Evolutionary conservation across 2,329 filamentous ascomycete species (phyloP), one percentile per base, ranked within the genome.

Genomic region (Boeremia exigua): DNA sequence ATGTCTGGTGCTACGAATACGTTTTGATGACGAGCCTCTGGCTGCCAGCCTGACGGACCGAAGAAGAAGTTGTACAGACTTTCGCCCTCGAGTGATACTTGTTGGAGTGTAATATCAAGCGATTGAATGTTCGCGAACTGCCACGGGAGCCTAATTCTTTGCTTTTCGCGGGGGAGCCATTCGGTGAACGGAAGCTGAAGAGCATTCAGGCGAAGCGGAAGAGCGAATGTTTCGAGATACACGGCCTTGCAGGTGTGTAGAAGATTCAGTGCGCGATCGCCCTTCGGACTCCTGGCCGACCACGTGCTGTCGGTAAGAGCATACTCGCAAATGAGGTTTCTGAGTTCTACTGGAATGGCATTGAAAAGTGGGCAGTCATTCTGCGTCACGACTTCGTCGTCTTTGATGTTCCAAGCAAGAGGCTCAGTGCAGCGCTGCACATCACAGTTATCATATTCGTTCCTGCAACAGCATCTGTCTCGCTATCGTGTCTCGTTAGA

Each of bases 201-300:
- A 10, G 59, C 30, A 17, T 68, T 68, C 0, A 68, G 47, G 1
- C 37, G 42, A 10, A 64, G 25, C 2, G 67, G 62, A 1, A 61
- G 48, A 0, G 38, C 19, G 17, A 58, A 68, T 2, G 67, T 64
- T 23, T 70, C 67, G 2, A 65, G 32, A 36, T 68, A 69, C 0
- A 68, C 44, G 5, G 61, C 63, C 11, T 57, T 59, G 44, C 65
- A 70, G 7, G 66, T 61, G 4, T 34, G 27, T 1, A 69, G 58
- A 1, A 68, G 46, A 3, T 54, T 50, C 10, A 51, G n/a, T 6
- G 63, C 59, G 1, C 56, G 53, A 27, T 65, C 39, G 17, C 32
- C 15, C 15, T 34, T 15, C 32, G 7, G 32, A 14, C 15, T n/a
- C 33, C 2, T 28, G n/a, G n/a, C 12, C 15, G 19, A 9, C 19